Evolutionary conservation across 2,329 filamentous ascomycete species (phyloP).

Genomic region (Beauveria rudraprayagi): DNA sequence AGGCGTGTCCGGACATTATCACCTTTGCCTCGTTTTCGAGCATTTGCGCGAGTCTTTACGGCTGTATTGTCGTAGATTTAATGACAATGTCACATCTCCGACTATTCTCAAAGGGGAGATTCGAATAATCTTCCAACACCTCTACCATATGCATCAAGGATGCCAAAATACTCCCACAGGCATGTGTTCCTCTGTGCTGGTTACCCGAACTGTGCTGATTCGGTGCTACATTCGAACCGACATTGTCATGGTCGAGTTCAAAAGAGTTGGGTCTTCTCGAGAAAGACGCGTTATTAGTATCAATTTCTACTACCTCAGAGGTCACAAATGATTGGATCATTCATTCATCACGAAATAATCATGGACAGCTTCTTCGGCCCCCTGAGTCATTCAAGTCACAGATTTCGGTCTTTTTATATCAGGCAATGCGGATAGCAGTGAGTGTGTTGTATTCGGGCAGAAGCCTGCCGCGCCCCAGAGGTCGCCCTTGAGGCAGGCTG

Average conservation of each 20-base stretch:
- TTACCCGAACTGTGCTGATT: no score
- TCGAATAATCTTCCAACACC: neutral
- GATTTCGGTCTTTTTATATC: neutral
- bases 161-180: neutral
- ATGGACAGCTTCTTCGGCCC: neutral
- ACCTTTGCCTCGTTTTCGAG: neutral
- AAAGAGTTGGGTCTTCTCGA: no score
- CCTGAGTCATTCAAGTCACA: neutral
- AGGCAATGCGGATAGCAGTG: neutral
- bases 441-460: neutral
- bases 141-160: neutral
- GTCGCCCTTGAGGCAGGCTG: neutral
- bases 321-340: neutral
- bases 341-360: neutral
- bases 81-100: accelerated
- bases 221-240: no score
- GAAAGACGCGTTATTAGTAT: no score
- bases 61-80: neutral
- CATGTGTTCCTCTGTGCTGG: neutral
- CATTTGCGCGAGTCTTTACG: neutral
- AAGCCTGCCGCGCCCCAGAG: neutral
- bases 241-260: no score
- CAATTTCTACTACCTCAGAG: no score
- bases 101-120: neutral
- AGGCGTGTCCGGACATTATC: no score